Evolutionary conservation across 75 land plant species (phyloP).

Genomic region (Pseudotsuga menziesii): DNA sequence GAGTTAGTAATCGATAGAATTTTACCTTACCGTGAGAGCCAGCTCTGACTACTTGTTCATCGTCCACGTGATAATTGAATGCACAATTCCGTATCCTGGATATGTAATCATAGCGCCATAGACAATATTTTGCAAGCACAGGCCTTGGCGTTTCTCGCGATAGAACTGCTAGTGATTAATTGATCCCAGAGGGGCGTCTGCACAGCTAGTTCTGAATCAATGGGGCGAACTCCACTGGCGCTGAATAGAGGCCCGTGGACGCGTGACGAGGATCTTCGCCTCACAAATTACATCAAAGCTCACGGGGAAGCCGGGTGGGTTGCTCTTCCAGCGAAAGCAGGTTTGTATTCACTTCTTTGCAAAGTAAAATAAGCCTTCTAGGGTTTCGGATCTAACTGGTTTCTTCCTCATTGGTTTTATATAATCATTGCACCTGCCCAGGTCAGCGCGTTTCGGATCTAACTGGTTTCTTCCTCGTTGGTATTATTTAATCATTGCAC

Average conservation of each 20-base stretch:
- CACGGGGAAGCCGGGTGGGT: slow-evolving; percentile 17
- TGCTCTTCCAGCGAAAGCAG: slow-evolving; percentile 14
- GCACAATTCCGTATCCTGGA: too few relatives aligned
- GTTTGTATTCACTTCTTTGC: neutral
- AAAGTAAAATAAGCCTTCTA: too few relatives aligned
- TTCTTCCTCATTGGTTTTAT: neutral
- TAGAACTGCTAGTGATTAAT: too few relatives aligned
- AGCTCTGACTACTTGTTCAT: too few relatives aligned
- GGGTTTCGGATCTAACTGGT: neutral
- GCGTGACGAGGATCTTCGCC: slow-evolving; percentile 10
- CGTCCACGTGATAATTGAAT: too few relatives aligned
- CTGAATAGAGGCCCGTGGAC: slow-evolving; percentile 20
- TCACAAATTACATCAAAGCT: slow-evolving; percentile 9
- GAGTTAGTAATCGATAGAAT: too few relatives aligned
- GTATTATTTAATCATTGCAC: too few relatives aligned
- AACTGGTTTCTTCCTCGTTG: neutral
- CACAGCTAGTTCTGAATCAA: neutral
- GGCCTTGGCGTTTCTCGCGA: too few relatives aligned
- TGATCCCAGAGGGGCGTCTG: too few relatives aligned
- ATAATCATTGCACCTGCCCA: slow-evolving; percentile 6
- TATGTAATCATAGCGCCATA: too few relatives aligned
- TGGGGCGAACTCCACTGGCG: slow-evolving; percentile 7
- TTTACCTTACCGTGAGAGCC: too few relatives aligned
- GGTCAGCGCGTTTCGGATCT: slow-evolving; percentile 18
- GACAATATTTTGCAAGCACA: too few relatives aligned